Evolutionary conservation across 2,329 filamentous ascomycete genomes (phyloP).

Genomic region (Gnomoniopsis smithogilvyi): DNA sequence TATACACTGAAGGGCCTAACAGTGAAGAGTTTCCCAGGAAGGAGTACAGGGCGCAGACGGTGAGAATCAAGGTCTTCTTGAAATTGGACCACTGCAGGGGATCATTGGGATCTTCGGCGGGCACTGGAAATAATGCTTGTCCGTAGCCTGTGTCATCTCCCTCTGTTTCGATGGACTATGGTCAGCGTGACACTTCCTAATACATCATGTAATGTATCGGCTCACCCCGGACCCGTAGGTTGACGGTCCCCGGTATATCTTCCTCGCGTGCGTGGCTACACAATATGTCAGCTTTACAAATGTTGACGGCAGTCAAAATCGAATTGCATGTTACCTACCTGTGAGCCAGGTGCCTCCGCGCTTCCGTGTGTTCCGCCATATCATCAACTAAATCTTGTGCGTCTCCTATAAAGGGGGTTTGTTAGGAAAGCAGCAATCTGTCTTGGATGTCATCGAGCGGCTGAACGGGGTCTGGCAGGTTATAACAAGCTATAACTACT

Average conservation of each 20-base stretch:
- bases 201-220: background rate
- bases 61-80: slow-evolving; percentile 56
- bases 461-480: background rate
- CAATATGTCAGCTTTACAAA: background rate
- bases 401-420: background rate
- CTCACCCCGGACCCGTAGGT: slow-evolving; percentile 37
- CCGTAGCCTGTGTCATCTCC: slow-evolving; percentile 52
- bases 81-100: slow-evolving; percentile 52
- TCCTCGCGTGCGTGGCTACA: slow-evolving; percentile 53
- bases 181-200: background rate
- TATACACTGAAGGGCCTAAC: slow-evolving; percentile 56
- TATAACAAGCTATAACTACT: background rate
- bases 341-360: slow-evolving; percentile 6
- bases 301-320: background rate
- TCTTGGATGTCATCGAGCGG: background rate
- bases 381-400: background rate
- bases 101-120: slow-evolving; percentile 59
- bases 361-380: background rate
- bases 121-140: slow-evolving; percentile 59
- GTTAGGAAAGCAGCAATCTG: background rate
- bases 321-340: background rate
- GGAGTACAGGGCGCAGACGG: slow-evolving; percentile 52
- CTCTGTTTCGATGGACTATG: slow-evolving; percentile 6
- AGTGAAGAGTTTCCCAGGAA: slow-evolving; percentile 57
- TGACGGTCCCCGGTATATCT: slow-evolving; percentile 54